A percentile compares a stretch with the other conserved stretches of the same genome.
Evolutionary conservation across 2,329 filamentous ascomycete genomes (phyloP).

Genomic region (Gliomastix tumulicola): DNA sequence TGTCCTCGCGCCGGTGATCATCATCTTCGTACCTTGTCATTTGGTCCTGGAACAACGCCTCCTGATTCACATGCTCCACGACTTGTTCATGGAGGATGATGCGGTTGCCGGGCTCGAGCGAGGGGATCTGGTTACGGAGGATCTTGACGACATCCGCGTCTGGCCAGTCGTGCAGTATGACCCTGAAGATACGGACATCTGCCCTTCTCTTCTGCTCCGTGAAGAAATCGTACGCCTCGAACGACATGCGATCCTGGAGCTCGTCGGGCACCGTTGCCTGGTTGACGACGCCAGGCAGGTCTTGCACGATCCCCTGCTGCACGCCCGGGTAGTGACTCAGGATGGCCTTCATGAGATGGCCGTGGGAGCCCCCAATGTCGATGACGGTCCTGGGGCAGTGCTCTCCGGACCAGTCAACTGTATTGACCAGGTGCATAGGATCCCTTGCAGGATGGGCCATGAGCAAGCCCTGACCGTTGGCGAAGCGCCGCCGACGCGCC

Average conservation of each 20-base stretch:
- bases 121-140: slow-evolving; percentile 30
- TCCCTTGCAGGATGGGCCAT: too few species aligned
- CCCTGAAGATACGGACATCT: slow-evolving; percentile 43
- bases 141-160: slow-evolving; percentile 33
- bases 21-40: too few species aligned
- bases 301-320: slow-evolving; percentile 24
- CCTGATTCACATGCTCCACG: too few species aligned
- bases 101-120: slow-evolving; percentile 33
- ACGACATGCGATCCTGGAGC: slow-evolving; percentile 21
- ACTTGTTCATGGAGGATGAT: slow-evolving; percentile 31
- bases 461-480: too few species aligned
- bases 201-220: slow-evolving; percentile 27
- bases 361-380: neutral
- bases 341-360: neutral
- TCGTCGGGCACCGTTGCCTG: slow-evolving; percentile 22
- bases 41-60: too few species aligned
- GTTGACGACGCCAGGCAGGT: slow-evolving; percentile 28
- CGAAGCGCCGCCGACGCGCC: too few species aligned
- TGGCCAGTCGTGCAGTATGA: slow-evolving; percentile 51
- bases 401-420: too few species aligned
- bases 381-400: neutral
- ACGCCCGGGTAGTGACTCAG: neutral
- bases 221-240: slow-evolving; percentile 29
- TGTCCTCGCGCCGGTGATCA: too few species aligned
- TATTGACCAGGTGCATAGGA: too few species aligned